These are phyloP conservation scores for Pseudocercospora musae DNA, from an alignment of 2,329 filamentous ascomycete genomes.

Conservation along the genomic window DNA sequence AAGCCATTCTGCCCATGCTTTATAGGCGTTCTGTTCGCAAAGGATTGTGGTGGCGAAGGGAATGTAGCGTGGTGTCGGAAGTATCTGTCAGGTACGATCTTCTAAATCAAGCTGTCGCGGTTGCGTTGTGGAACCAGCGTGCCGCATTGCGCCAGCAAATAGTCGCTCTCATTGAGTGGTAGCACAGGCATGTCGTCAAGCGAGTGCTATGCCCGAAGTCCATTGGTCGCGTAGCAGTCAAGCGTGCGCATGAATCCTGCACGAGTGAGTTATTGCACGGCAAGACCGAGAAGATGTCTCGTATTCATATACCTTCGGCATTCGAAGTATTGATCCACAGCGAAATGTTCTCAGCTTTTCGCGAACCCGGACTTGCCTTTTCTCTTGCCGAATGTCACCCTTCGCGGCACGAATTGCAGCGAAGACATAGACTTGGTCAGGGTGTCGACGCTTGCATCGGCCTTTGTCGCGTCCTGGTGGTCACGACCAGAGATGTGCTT, in stretches of 20 bases:
- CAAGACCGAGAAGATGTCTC: not conserved
- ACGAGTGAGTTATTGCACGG: not conserved
- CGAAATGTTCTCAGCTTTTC: constrained; percentile 12
- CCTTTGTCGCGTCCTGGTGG: not conserved
- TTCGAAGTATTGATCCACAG: not conserved
- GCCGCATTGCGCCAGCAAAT: not conserved
- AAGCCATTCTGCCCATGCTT: not conserved
- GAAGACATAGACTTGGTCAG: constrained; percentile 25
- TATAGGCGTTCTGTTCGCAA: not conserved
- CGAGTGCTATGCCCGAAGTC: not conserved
- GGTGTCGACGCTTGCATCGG: constrained; percentile 13
- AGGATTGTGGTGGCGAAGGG: not conserved
- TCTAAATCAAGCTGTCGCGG: not conserved
- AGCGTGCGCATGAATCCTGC: not conserved
- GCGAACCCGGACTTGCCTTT: constrained; percentile 26
- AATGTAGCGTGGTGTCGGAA: not conserved
- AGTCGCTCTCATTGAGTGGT: not conserved
- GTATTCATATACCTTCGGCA: not conserved
- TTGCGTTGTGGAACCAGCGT: not conserved
- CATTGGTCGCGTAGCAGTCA: not conserved
- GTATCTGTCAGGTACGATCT: constrained; percentile 2
- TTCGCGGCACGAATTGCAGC: constrained; percentile 24
- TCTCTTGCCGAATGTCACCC: constrained; percentile 24
- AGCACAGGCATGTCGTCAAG: constrained; percentile 1
- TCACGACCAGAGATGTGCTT: not conserved